Evolutionary conservation across 2,329 filamentous ascomycete genomes (phyloP), one percentile per base, ranked within the genome.

Genomic region (Phaeoacremonium minimum): DNA sequence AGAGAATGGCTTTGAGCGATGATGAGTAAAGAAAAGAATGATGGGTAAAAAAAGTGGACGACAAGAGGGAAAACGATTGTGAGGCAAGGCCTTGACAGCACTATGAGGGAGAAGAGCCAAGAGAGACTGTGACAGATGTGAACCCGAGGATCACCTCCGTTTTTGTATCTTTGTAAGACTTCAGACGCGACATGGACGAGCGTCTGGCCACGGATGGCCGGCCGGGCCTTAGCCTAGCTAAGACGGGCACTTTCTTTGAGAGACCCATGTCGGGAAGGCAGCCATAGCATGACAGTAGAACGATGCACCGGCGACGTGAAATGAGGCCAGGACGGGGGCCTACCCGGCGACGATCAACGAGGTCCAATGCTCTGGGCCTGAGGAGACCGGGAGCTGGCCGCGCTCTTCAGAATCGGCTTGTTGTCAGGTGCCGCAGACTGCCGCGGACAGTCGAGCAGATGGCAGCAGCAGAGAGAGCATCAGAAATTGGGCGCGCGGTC

Each of bases 281-380:
- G 18, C 37, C 30, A 30, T 15, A 15, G 33, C 37, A 36, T 30
- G 17, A 33, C 4, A 13, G 15, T 35, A 41, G 26, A 30, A 36
- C 14, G 35, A 18, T 15, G 32, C 36, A 30, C 26, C 29, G 36
- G n/a, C 22, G 14, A 17, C 11, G 19, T 33, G 29, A 44, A 30
- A 41, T 44, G 41, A 44, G 41, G 38, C 41, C 41, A 31, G 22
- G 17, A 32, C 32, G 32, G 15, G 14, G 33, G 41, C 33, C 41
- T 36, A 32, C 26, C 32, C 18, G 22, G 11, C 36, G 35, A 20
- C 35, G 38, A 41, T 33, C 38, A 12, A 36, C 36, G 41, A 37
- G 35, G 33, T 30, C 41, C 41, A 42, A 42, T 42, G 35, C 41
- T 37, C 22, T 41, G 33, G 32, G 15, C 28, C 19, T 14, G 31